Conservation (phyloP, 352 stramenopile genomes). For the Pythium brassicae region DNA sequence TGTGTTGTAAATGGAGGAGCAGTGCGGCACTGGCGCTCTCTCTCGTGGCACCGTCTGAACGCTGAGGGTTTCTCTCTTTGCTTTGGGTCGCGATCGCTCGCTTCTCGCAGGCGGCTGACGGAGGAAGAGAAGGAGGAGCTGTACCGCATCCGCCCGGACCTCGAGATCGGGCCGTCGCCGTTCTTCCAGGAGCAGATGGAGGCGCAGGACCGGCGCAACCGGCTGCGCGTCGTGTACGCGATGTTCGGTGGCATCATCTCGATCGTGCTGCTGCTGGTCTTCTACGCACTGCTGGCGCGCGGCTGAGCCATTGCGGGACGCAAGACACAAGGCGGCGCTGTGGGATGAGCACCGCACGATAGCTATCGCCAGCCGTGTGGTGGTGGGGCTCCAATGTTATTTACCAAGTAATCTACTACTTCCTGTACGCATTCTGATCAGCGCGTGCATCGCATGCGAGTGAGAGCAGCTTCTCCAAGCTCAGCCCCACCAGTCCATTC, state of each 20-base stretch:
- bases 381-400: background rate
- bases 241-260: constrained; percentile 71
- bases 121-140: constrained; percentile 79
- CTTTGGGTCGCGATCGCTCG: background rate
- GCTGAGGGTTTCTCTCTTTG: no score
- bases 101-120: constrained; percentile 49
- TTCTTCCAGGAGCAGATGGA: constrained; percentile 61
- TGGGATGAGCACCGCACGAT: no score
- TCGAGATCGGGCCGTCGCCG: constrained; percentile 60
- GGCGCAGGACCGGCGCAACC: constrained; percentile 50
- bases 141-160: constrained; percentile 75
- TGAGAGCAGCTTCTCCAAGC: no score
- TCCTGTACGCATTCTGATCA: no score
- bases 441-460: no score
- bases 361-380: no score
- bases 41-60: no score
- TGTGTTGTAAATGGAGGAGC: background rate
- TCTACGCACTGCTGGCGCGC: constrained; percentile 50
- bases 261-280: constrained; percentile 61
- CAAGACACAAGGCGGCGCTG: no score
- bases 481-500: no score
- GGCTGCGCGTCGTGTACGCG: constrained; percentile 62
- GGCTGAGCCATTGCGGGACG: constrained; percentile 3
- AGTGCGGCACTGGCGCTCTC: no score
- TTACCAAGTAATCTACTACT: constrained; percentile 1